Evolutionary conservation across 495 filamentous ascomycete genomes (phyloP), one percentile per base, ranked within the genome.

Genomic region (Xylaria acuta): DNA sequence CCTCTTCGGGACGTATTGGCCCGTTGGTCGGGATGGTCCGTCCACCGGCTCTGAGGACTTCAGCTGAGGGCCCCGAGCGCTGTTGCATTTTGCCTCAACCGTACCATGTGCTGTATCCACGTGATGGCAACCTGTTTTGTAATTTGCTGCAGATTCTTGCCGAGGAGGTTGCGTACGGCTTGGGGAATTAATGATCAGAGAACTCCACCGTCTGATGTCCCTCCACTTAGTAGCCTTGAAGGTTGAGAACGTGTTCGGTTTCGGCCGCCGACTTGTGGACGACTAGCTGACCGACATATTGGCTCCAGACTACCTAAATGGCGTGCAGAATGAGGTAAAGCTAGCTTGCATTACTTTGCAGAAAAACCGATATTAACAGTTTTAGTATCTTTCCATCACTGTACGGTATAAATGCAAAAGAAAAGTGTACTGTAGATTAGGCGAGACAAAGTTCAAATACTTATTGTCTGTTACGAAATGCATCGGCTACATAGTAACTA

Each of bases 1-100:
- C 65, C 65, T 67, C 47, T 67, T 67, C 65, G 36, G 49, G 65
- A 41, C 22, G 49, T 40, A 12, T 67, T 34, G 20, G 60, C 34
- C 12, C n/a, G 60, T 27, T n/a, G 7, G 18, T 14, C 34, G 18
- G 36, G n/a, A 40, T 25, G 36, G 7, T 9, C 58, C n/a, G n/a
- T n/a, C n/a, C 34, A 27, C 38, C n/a, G 4, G 60, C 6, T 41
- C 22, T 9, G 22, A 64, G 43, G 36, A 30, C 40, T 45, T 47
- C 62, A 59, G 56, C 56, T 38, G 56, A 7, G 56, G 16, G 56
- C 22, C 18, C 54, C 27, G 54, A 32, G 14, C 54, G 27, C 34
- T 41, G 22, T 25, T 27, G 11, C 64, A 67, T 67, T 67, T n/a
- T 40, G 43, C 43, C 64, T 67, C 30, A 63, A 38, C 27, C 20